Evolutionary conservation across 352 stramenopile species (phyloP).

Genomic region (Pythium sukuiense): DNA sequence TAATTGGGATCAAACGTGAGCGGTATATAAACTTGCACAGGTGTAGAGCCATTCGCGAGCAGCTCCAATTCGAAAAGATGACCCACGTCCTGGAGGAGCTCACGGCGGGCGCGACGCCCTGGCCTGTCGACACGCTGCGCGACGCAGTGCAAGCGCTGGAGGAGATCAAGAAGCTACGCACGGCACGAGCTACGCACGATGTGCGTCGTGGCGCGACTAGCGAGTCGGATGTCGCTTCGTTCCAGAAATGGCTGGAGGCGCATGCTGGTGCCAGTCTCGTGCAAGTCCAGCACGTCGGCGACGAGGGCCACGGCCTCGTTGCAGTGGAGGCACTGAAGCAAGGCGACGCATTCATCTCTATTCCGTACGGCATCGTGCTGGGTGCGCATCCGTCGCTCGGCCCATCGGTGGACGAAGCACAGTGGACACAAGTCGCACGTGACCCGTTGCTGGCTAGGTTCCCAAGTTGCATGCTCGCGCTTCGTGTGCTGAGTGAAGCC

Average conservation of each 20-base stretch:
- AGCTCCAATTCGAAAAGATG: slow-evolving; percentile 12
- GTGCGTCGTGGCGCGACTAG: slow-evolving; percentile 22
- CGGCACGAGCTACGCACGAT: slow-evolving; percentile 23
- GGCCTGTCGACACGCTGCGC: slow-evolving; percentile 31
- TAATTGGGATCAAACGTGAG: background rate
- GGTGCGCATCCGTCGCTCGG: slow-evolving; percentile 29
- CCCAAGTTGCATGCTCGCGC: slow-evolving; percentile 42
- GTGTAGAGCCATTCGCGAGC: background rate
- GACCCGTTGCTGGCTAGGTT: slow-evolving; percentile 43
- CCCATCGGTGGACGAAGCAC: slow-evolving; percentile 5
- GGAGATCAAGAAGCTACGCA: slow-evolving; percentile 31
- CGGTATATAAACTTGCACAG: background rate
- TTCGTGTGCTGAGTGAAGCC: slow-evolving; percentile 43
- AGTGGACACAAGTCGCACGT: slow-evolving; percentile 31
- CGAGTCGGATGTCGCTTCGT: slow-evolving; percentile 24
- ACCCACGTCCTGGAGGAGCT: slow-evolving; percentile 31
- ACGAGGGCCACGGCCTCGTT: slow-evolving; percentile 36
- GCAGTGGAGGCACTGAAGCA: slow-evolving; percentile 26
- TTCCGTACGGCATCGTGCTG: slow-evolving; percentile 39
- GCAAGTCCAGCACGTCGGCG: slow-evolving; percentile 26
- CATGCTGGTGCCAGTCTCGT: slow-evolving; percentile 19
- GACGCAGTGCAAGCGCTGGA: slow-evolving; percentile 31
- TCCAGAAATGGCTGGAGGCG: slow-evolving; percentile 34
- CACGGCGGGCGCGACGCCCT: slow-evolving; percentile 34
- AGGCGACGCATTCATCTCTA: slow-evolving; percentile 34